A percentile compares a stretch with the other conserved stretches of the same genome.
Evolutionary conservation across 2,329 filamentous ascomycete species (phyloP).

Genomic region (Diplodia corticola): DNA sequence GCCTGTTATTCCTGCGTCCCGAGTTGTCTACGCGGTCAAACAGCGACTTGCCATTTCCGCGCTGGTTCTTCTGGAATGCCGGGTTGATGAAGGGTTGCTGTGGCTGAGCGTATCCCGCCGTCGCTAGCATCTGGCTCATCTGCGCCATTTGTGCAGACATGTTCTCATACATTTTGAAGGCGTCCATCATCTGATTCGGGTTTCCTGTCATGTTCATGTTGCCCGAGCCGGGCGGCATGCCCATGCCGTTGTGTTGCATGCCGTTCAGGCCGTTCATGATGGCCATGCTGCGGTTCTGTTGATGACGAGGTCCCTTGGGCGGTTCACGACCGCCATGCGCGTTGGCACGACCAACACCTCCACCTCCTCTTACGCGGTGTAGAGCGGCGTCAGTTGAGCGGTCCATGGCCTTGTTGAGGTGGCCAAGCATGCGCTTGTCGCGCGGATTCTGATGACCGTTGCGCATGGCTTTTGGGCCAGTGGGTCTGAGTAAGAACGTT

Average conservation of each 20-base stretch:
- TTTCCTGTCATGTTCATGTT: slow-evolving; percentile 12
- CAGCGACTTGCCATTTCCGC: slow-evolving; percentile 56
- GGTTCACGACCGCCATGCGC: slow-evolving; percentile 67
- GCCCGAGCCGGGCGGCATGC: slow-evolving; percentile 1
- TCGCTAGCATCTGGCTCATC: slow-evolving; percentile 72
- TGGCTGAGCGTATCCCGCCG: slow-evolving; percentile 77
- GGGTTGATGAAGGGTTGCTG: slow-evolving; percentile 49
- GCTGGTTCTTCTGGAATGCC: slow-evolving; percentile 45
- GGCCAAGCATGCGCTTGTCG: slow-evolving; percentile 80
- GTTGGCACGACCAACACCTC: slow-evolving; percentile 77
- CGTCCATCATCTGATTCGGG: slow-evolving; percentile 19
- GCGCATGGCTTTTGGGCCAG: slow-evolving; percentile 93
- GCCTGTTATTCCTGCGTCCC: slow-evolving; percentile 37
- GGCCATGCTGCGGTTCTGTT: slow-evolving; percentile 25
- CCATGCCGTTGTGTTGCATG: slow-evolving; percentile 50
- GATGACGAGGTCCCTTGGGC: slow-evolving; percentile 68
- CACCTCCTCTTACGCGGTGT: slow-evolving; percentile 73
- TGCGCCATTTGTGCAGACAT: slow-evolving; percentile 56
- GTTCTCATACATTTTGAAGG: slow-evolving; percentile 34
- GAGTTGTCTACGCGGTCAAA: slow-evolving; percentile 67
- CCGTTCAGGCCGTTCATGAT: slow-evolving; percentile 46
- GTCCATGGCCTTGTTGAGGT: slow-evolving; percentile 81
- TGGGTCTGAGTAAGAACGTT: slow-evolving; percentile 64
- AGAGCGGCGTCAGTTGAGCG: slow-evolving; percentile 72
- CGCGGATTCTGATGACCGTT: slow-evolving; percentile 61